phyloP scores from a whole-genome alignment of 345 rosid species.

The Bruguiera gymnorhiza region DNA sequence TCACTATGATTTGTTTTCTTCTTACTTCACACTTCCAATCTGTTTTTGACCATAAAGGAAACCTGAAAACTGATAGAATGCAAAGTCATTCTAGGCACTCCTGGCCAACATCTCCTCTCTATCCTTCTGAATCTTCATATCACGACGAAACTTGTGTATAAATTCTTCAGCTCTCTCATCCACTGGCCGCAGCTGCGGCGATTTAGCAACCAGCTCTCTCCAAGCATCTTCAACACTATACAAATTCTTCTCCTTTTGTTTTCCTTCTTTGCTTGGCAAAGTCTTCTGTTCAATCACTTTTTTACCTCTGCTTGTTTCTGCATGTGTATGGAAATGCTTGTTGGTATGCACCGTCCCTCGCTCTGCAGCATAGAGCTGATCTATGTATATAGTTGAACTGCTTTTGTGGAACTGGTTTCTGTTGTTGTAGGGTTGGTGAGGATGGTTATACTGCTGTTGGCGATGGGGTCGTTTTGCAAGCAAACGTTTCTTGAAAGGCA shows the following conservation, averaged over 20 bases:
- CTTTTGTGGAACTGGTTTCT: constrained; percentile 22
- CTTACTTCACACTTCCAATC: constrained; percentile 2
- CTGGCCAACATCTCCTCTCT: constrained; percentile 70
- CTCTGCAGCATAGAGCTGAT: constrained; percentile 37
- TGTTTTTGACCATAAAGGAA: neutral
- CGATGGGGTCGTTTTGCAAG: constrained; percentile 19
- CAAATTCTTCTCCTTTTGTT: constrained; percentile 11
- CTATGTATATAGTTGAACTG: constrained; percentile 39
- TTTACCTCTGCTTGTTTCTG: constrained; percentile 34
- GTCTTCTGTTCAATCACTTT: constrained; percentile 16
- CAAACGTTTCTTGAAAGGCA: constrained; percentile 44
- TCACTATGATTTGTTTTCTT: neutral
- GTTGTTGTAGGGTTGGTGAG: constrained; percentile 25
- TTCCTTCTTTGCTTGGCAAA: constrained; percentile 8
- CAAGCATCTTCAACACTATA: constrained; percentile 73
- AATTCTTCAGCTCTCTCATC: constrained; percentile 89
- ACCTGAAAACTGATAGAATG: neutral
- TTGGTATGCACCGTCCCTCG: neutral
- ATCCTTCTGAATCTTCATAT: constrained; percentile 62
- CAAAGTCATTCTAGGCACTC: constrained; percentile 29
- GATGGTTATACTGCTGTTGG: constrained; percentile 11
- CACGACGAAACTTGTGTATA: constrained; percentile 57
- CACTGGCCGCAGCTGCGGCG: constrained; percentile 73
- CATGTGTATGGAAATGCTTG: constrained; percentile 14
- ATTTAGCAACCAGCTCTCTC: constrained; percentile 65